A percentile compares a stretch with the other conserved stretches of the same genome.
These are phyloP conservation scores for Grifola frondosa DNA, from an alignment of 1,284 basidiomycete species.

Conservation along the genomic window DNA sequence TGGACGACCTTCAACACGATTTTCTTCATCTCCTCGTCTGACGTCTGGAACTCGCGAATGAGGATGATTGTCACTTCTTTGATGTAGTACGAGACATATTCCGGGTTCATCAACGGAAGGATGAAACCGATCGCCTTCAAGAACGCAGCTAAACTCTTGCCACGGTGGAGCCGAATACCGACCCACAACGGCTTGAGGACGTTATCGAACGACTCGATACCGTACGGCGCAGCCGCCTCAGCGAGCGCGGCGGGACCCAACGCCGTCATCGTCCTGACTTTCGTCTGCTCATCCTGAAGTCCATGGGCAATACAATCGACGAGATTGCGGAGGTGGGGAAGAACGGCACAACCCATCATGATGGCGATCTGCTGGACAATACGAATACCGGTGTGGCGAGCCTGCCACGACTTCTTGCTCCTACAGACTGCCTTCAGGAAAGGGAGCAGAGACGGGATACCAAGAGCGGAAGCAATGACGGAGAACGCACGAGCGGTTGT, in stretches of 20 bases:
- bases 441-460: conserved; percentile 94
- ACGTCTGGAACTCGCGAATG: conserved; percentile 98
- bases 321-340: conserved; percentile 94
- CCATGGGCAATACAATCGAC: conserved; percentile 97
- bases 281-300: conserved; percentile 96
- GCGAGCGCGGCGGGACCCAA: conserved; percentile 93
- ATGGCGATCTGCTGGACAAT: conserved; percentile 99
- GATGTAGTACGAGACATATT: conserved; percentile 96
- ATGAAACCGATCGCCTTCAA: conserved; percentile 99
- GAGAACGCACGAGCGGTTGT: conserved; percentile 98
- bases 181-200: conserved; percentile 98
- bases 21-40: conserved; percentile 99
- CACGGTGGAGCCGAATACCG: conserved; percentile 95
- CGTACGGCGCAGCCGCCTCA: conserved; percentile 95
- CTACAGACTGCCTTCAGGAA: conserved; percentile 98
- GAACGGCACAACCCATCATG: conserved; percentile 98
- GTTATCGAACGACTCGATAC: conserved; percentile 98
- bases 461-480: conserved; percentile 95
- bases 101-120: conserved; percentile 98
- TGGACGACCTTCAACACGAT: conserved; percentile 99
- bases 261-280: conserved; percentile 98
- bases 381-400: conserved; percentile 96
- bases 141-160: conserved; percentile 97
- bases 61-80: conserved; percentile 96
- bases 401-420: conserved; percentile 99